Conservation (phyloP, 805 yeast species). For the Metschnikowia drakensbergensis region DNA sequence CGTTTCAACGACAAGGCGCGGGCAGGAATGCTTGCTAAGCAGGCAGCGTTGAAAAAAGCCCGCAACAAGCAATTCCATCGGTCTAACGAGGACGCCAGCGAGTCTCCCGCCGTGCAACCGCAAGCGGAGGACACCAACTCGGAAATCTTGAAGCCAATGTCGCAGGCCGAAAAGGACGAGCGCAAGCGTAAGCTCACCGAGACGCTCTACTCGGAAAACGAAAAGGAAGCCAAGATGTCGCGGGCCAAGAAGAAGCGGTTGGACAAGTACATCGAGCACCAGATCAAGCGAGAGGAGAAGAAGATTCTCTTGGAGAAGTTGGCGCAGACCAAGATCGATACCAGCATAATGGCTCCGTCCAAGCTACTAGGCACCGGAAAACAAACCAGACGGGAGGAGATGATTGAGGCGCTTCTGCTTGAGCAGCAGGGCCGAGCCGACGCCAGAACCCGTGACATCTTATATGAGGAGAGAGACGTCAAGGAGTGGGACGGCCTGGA, state of each 20-base stretch:
- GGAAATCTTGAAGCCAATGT: slow-evolving; percentile 57
- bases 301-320: slow-evolving; percentile 71
- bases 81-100: slow-evolving; percentile 22
- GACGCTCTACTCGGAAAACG: slow-evolving; percentile 51
- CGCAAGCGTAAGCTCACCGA: slow-evolving; percentile 64
- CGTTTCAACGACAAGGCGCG: slow-evolving; percentile 85
- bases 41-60: slow-evolving; percentile 60
- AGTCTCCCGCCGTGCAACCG: slow-evolving; percentile 10
- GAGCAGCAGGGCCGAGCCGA: slow-evolving; percentile 71
- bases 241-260: slow-evolving; percentile 70
- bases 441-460: slow-evolving; percentile 55
- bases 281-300: slow-evolving; percentile 82
- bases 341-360: slow-evolving; percentile 64
- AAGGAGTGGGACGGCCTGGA: slow-evolving; percentile 50
- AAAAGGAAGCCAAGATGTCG: slow-evolving; percentile 62
- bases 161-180: slow-evolving; percentile 57
- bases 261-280: slow-evolving; percentile 91
- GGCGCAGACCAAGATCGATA: slow-evolving; percentile 64
- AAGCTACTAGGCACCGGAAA: slow-evolving; percentile 74
- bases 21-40: slow-evolving; percentile 77
- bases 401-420: slow-evolving; percentile 68
- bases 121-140: slow-evolving; percentile 49
- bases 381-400: slow-evolving; percentile 62
- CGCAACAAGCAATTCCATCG: slow-evolving; percentile 67
- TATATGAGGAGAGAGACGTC: slow-evolving; percentile 66